A percentile compares a stretch with the other conserved stretches of the same genome.
phyloP scores from a whole-genome alignment of 1,284 basidiomycete genomes.

The Meira nashicola region DNA sequence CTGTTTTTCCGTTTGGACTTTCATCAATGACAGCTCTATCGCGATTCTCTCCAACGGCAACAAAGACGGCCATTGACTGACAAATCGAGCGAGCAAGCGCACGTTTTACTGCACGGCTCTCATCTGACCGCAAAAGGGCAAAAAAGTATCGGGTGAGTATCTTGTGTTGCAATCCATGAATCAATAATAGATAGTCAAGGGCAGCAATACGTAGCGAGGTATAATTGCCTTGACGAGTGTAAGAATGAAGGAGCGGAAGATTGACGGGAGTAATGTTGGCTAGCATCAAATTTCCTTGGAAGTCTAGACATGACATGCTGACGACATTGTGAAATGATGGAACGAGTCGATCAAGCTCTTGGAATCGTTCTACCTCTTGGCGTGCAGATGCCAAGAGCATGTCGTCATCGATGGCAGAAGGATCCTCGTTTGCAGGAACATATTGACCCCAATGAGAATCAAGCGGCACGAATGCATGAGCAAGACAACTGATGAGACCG shows the following conservation, averaged over 20 bases:
- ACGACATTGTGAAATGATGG: slow-evolving; percentile 92
- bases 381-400: slow-evolving; percentile 32
- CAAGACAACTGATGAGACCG: slow-evolving; percentile 75
- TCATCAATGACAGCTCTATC: slow-evolving; percentile 14
- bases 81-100: slow-evolving; percentile 80
- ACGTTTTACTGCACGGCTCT: slow-evolving; percentile 74
- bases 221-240: slow-evolving; percentile 73
- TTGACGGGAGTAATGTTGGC: slow-evolving; percentile 69
- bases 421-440: slow-evolving; percentile 30
- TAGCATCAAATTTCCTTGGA: slow-evolving; percentile 32
- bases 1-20: slow-evolving; percentile 12
- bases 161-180: slow-evolving; percentile 62
- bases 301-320: slow-evolving; percentile 64
- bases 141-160: slow-evolving; percentile 80
- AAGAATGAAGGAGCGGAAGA: slow-evolving; percentile 73
- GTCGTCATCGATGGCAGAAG: slow-evolving; percentile 33
- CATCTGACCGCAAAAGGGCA: slow-evolving; percentile 79
- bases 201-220: slow-evolving; percentile 84
- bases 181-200: slow-evolving; percentile 86
- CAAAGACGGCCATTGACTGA: slow-evolving; percentile 78
- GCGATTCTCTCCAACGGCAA: slow-evolving; percentile 79
- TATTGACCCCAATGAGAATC: slow-evolving; percentile 27
- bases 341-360: slow-evolving; percentile 89
- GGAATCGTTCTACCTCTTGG: slow-evolving; percentile 71
- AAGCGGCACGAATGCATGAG: slow-evolving; percentile 64